These are phyloP conservation scores for Sarocladium strictum DNA, from an alignment of 2,329 filamentous ascomycete species.

Conservation along the genomic window DNA sequence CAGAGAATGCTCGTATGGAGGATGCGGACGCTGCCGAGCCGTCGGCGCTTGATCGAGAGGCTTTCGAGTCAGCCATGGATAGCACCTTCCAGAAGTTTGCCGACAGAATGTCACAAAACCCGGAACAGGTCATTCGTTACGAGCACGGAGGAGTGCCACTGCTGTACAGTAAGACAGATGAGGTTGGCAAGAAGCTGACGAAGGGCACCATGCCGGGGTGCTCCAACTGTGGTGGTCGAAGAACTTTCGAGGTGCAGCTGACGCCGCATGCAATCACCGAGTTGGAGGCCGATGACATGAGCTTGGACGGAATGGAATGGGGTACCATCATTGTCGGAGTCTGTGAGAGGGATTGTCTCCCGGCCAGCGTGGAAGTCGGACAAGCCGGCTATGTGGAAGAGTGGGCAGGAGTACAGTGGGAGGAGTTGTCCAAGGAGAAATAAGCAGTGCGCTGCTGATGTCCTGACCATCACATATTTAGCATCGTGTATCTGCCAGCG, in stretches of 20 bases:
- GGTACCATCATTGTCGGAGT: constrained; percentile 85
- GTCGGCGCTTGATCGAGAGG: constrained; percentile 56
- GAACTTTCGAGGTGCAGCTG: constrained; percentile 88
- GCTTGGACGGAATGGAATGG: constrained; percentile 92
- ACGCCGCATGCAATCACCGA: constrained; percentile 86
- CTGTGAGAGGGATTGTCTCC: constrained; percentile 73
- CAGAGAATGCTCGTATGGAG: constrained; percentile 39
- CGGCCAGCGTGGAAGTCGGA: constrained; percentile 49
- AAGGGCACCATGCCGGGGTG: constrained; percentile 64
- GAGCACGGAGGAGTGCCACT: constrained; percentile 69
- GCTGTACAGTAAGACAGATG: constrained; percentile 74
- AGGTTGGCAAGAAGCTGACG: constrained; percentile 60
- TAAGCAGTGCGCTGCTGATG: constrained; percentile 13
- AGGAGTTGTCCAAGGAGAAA: constrained; percentile 55
- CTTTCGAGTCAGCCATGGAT: constrained; percentile 71
- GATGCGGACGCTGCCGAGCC: constrained; percentile 33
- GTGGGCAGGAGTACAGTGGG: constrained; percentile 98
- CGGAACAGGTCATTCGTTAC: constrained; percentile 76
- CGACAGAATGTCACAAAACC: constrained; percentile 71
- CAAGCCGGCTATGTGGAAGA: constrained; percentile 81
- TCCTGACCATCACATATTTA: background rate
- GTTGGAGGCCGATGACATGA: constrained; percentile 71
- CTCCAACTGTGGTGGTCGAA: constrained; percentile 63
- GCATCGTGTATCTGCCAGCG: background rate
- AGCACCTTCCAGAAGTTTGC: constrained; percentile 76